Base-by-base conservation (phyloP, 2,329 filamentous ascomycete genomes). In the Davidsoniella virescens region DNA sequence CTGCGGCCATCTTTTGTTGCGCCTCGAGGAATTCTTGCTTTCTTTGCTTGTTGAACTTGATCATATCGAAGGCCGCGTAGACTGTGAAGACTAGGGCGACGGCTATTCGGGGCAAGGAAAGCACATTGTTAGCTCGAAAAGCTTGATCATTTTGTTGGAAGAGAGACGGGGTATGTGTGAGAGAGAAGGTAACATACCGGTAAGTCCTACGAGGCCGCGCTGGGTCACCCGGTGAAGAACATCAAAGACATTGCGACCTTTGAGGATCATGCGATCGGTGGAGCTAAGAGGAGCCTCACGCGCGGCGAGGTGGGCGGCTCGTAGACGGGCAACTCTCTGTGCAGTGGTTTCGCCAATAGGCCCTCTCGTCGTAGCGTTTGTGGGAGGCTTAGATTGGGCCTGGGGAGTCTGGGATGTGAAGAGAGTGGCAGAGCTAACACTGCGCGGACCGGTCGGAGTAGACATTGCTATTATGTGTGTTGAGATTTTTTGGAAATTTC, bases 361-460 rank as follows among this genome's bases (percentile, higher is more conserved):
- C 59, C 57, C 54, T 33, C 42, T 45, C 8, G 47, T 37, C 60
- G 54, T 51, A 60, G 49, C 64, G 59, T 25, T 66, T 33, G 12
- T 33, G 63, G 60, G 59, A 40, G 71, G 64, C 62, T 83, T 84
- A 57, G 78, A 76, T 56, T 73, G 73, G 58, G 82, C 84, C 66
- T 87, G 83, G 48, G 67, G 67, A 52, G 68, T 67, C 52, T 66
- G 69, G 51, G 67, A 69, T 36, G 67, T 70, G 62, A 70, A 92
- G 61, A 84, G 80, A 59, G 85, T 92, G 57, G 85, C 84, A 63
- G 88, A 84, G 59, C 76, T 77, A 62, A 84, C 80, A 66, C 78
- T 84, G 62, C 82, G 80, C 54, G 82, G 73, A 56, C 67, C 68
- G 42, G 69, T 64, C 57, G 64, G 63, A 33, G 65, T 64, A 51